Base-by-base conservation (phyloP, 78 protist genomes). In the Protostelium mycophagum region DNA sequence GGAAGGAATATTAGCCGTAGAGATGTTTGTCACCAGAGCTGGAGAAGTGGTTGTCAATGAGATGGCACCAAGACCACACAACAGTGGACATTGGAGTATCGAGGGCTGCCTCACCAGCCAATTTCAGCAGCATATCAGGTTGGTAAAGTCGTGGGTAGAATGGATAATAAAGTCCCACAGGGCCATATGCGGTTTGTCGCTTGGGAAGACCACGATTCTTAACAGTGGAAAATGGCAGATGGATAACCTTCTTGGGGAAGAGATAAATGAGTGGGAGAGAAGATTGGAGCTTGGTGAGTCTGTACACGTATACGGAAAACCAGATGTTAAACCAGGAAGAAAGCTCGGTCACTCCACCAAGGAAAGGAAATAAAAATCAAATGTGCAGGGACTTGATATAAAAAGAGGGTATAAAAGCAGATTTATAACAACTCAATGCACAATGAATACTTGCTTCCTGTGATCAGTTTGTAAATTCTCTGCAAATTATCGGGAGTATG, bases 31-130 rank as follows among this genome's bases (percentile, higher is more conserved):
- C 28, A 25, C 34, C 10, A 29, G 1, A 28, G 93, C 36, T 28
- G 96, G 95, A 37, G 0, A 23, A 25, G 86, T 96, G 34, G 83
- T 97, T 35, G 90, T 97, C 91, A 97, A 97, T 86, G 99, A 97
- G 92, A 90, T 96, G 37, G 99, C 99, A 9, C 99, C 99, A 35
- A 92, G 99, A 35, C 97, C 97, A 35, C 99, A 97, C 95, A 97
- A 97, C 91, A 87, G 95, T 34, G 99, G 99, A 29, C 99, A 97
- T 96, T 96, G 95, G 96, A 96, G 98, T 35, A 93, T 96, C 38
- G 98, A 97, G 90, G 97, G 97, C 38, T 97, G 97, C 84, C 92
- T 85, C 29, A 92, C 97, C 35, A 87, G 87, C 28, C 97, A 96
- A 92, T 97, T 97, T 36, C 97, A 97, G 94, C 94, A 95, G 89